phyloP scores from a whole-genome alignment of 305 asterid genomes.

The Fraxinus baroniana region DNA sequence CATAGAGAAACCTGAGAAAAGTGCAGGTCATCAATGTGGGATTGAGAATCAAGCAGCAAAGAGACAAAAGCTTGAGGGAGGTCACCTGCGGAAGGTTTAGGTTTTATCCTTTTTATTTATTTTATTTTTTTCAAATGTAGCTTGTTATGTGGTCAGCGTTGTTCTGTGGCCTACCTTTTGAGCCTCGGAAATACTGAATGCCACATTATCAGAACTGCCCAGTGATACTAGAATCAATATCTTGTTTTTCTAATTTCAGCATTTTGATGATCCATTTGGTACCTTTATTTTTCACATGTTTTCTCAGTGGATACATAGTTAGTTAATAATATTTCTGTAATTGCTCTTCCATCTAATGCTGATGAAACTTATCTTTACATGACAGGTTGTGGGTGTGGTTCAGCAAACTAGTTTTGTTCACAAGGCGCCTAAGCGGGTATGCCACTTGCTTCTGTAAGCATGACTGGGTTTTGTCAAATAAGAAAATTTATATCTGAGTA shows the following conservation, averaged over 20 bases:
- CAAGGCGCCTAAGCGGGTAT: constrained; percentile 77
- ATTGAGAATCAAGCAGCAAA: constrained; percentile 87
- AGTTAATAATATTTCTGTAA: background rate
- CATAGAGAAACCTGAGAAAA: constrained; percentile 50
- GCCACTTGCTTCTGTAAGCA: constrained; percentile 19
- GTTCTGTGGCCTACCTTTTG: background rate
- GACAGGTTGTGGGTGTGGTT: constrained; percentile 62
- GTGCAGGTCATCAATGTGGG: constrained; percentile 36
- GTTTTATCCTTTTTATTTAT: background rate
- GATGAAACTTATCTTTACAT: constrained; percentile 23
- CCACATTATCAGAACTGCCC: background rate
- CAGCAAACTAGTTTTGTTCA: constrained; percentile 71
- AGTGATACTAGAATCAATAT: background rate
- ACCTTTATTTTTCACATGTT: background rate
- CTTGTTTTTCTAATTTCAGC: background rate
- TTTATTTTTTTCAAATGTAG: background rate
- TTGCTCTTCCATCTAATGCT: background rate
- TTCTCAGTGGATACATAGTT: background rate
- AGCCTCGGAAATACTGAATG: background rate
- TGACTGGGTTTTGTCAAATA: background rate
- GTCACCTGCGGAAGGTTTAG: constrained; percentile 72
- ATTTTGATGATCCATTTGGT: background rate
- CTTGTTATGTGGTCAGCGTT: background rate
- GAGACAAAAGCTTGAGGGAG: constrained; percentile 96
- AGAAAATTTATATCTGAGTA: background rate